Conservation (phyloP, 495 filamentous ascomycete species). For the Hyaloscypha finlandica region DNA sequence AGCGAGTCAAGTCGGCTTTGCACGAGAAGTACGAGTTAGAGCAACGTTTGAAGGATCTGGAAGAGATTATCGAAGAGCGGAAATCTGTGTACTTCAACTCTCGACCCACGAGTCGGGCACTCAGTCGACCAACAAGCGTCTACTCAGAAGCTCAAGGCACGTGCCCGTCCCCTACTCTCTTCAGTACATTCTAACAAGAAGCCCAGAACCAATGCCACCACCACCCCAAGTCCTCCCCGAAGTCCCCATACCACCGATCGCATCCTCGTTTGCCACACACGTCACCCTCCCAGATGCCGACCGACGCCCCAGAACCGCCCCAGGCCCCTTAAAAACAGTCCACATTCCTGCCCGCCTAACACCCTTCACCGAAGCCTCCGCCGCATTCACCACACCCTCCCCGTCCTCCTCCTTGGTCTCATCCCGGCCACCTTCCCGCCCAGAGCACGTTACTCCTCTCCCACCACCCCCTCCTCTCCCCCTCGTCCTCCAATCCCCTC, state of each 20-base stretch:
- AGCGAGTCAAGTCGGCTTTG: slow-evolving; percentile 53
- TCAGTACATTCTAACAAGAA: not conserved
- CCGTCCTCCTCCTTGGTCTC: slow-evolving; percentile 12
- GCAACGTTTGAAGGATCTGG: slow-evolving; percentile 45
- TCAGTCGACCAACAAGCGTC: slow-evolving; percentile 22
- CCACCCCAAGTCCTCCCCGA: not conserved
- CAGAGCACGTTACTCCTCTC: not conserved
- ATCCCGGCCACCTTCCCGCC: not conserved
- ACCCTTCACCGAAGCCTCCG: slow-evolving; percentile 28
- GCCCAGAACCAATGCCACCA: slow-evolving; percentile 31
- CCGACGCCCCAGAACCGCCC: slow-evolving; percentile 28
- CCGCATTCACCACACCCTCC: slow-evolving; percentile 25
- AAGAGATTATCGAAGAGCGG: slow-evolving; percentile 49
- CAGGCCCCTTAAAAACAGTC: slow-evolving; percentile 28
- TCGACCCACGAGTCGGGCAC: slow-evolving; percentile 36
- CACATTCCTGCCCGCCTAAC: slow-evolving; percentile 30
- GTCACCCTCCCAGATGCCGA: slow-evolving; percentile 13
- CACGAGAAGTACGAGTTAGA: slow-evolving; percentile 53
- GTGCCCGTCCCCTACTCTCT: not conserved
- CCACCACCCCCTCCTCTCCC: slow-evolving; percentile 54
- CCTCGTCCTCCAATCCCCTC: slow-evolving; percentile 46
- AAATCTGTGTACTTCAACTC: slow-evolving; percentile 52
- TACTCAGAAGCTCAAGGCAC: slow-evolving; percentile 30
- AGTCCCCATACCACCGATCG: slow-evolving; percentile 6
- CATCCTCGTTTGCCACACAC: slow-evolving; percentile 24